phyloP scores from a whole-genome alignment of 768 basidiomycete genomes.

The Amanita muscaria region DNA sequence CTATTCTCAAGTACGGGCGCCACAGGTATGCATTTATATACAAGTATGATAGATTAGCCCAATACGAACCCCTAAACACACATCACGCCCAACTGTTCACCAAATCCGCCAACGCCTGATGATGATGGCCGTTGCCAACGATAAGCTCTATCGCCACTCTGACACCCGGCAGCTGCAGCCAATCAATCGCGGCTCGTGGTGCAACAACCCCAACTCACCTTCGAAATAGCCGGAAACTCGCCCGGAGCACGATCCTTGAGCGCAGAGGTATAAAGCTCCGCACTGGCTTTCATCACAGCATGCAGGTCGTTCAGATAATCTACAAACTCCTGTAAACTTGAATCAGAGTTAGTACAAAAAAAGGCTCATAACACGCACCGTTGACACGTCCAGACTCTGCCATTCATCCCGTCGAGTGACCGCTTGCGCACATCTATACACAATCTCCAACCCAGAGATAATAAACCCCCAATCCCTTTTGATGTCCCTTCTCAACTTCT shows the following conservation, averaged over 20 bases:
- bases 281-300: background rate
- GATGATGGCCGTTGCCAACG: too few relatives aligned
- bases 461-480: background rate
- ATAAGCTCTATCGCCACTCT: too few relatives aligned
- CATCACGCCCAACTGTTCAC: too few relatives aligned
- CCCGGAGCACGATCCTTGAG: background rate
- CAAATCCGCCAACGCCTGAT: too few relatives aligned
- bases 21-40: too few relatives aligned
- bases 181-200: too few relatives aligned
- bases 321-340: background rate
- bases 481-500: too few relatives aligned
- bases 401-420: background rate
- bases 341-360: background rate
- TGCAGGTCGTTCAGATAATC: conserved; percentile 1
- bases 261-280: background rate
- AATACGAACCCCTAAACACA: too few relatives aligned
- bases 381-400: background rate
- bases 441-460: background rate
- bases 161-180: too few relatives aligned
- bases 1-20: too few relatives aligned
- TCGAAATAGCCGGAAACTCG: background rate
- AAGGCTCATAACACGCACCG: background rate
- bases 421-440: background rate
- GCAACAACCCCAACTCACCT: too few relatives aligned
- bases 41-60: too few relatives aligned